These are phyloP conservation scores for Cyclotella choctawhatcheeana DNA, from an alignment of 108 stramenopile species.

Conservation along the genomic window DNA sequence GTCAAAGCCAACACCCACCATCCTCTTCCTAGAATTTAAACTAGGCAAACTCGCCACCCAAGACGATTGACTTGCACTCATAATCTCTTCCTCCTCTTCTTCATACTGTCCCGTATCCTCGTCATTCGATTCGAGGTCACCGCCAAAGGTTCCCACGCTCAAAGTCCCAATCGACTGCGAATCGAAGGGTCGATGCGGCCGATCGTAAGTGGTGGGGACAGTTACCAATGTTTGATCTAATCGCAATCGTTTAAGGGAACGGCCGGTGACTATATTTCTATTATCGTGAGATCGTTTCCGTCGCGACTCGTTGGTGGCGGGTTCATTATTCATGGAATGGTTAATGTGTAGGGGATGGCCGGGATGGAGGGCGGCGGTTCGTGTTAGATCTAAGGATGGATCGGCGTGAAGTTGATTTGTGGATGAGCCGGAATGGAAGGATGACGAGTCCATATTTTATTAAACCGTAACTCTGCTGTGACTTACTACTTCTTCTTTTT, in stretches of 20 bases:
- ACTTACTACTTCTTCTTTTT: not conserved
- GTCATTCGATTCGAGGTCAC: constrained; percentile 24
- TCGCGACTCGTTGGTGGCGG: not conserved
- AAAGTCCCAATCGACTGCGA: constrained; percentile 19
- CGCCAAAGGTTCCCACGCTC: constrained; percentile 16
- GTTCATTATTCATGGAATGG: not conserved
- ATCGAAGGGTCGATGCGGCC: not conserved
- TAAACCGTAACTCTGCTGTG: not conserved
- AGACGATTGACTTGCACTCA: constrained; percentile 1
- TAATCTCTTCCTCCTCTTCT: not conserved
- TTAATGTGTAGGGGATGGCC: not conserved
- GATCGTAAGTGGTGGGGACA: not conserved
- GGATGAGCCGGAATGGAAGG: not conserved
- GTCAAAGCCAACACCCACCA: not conserved
- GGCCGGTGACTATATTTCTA: constrained; percentile 3
- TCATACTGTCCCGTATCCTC: constrained; percentile 7
- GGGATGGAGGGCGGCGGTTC: not conserved
- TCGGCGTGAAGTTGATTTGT: not conserved
- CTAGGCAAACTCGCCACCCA: constrained; percentile 39
- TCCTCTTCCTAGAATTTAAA: not conserved
- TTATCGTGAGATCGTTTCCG: constrained; percentile 13
- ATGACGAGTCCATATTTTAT: not conserved
- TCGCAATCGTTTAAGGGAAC: constrained; percentile 30
- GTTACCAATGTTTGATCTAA: constrained; percentile 3
- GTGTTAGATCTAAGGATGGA: not conserved